phyloP scores from a whole-genome alignment of 345 rosid species.

The Citrus unshiu region DNA sequence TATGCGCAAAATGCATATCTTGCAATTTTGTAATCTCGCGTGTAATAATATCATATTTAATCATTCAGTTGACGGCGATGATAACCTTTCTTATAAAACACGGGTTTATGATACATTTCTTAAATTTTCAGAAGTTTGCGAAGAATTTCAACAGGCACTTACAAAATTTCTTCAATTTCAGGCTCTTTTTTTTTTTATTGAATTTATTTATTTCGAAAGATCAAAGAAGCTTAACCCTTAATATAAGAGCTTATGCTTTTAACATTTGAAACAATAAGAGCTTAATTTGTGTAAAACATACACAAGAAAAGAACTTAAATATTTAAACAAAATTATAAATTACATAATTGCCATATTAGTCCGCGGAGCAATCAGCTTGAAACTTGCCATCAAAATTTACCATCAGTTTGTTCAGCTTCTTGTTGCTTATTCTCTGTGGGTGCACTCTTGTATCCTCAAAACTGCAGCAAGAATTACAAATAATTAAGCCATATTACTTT shows the following conservation, averaged over 20 bases:
- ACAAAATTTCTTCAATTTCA: too few relatives aligned
- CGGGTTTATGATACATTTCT: too few relatives aligned
- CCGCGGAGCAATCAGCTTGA: not conserved
- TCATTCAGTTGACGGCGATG: too few relatives aligned
- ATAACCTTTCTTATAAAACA: too few relatives aligned
- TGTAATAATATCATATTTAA: too few relatives aligned
- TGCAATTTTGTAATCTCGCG: too few relatives aligned
- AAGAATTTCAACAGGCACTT: too few relatives aligned
- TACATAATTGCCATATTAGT: not conserved
- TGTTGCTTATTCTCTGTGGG: constrained; percentile 50
- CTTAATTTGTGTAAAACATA: not conserved
- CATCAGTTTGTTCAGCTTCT: constrained; percentile 52
- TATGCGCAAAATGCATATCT: too few relatives aligned
- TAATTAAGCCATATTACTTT: not conserved
- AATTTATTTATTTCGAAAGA: too few relatives aligned
- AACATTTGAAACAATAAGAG: not conserved
- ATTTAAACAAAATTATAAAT: not conserved
- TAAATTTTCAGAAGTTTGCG: too few relatives aligned
- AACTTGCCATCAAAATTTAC: constrained; percentile 27
- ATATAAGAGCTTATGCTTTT: not conserved
- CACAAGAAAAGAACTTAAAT: not conserved
- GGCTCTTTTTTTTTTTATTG: too few relatives aligned
- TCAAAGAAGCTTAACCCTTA: not conserved
- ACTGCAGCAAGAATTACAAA: constrained; percentile 11
- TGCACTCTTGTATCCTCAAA: constrained; percentile 30